Base-by-base conservation (phyloP, 257 asterid genomes). In the Solanum rostratum region DNA sequence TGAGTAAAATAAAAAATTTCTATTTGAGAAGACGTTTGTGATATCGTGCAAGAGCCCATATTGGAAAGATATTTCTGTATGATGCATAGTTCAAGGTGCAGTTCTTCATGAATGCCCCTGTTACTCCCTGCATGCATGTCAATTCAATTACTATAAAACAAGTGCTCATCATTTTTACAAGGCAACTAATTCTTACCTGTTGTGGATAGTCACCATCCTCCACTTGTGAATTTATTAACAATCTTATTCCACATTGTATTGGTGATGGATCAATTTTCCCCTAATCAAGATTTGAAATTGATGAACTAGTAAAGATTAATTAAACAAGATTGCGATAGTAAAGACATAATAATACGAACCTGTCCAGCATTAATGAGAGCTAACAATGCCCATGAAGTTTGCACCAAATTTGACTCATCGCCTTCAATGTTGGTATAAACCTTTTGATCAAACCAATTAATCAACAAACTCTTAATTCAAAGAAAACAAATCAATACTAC, bases 351-450 rank as follows among this genome's bases (percentile, higher is more conserved):
- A 6, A 3, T 57, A 69, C 86, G 74, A 10, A 89, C 95, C 89
- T 90, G 92, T 3, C 90, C 91, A 65, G 92, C 91, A 33, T 54
- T 41, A 22, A 92, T 87, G 10, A 92, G 91, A 37, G 92, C 24
- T 69, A 90, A 79, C 54, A 92, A 78, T 12, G 93, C 93, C 93
- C 93, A 92, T 20, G 95, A 88, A 16, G 93, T 92, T 81, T 92
- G 95, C 24, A 92, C 93, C 70, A 92, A 81, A 84, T 86, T 91
- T 66, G 95, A 92, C 20, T 85, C 80, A 19, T 88, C 80, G 1
- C 86, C 92, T 85, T 89, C 91, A 0, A 91, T 78, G 68, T 88
- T 89, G 0, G 91, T 89, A 82, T 87, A 92, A 4, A 87, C 88
- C 95, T 90, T 63, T 57, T 12, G n/a, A 55, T 57, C 11, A 73